Evolutionary conservation across 371 early-diverging fungal species (phyloP).

Genomic region (Blakeslea trispora): DNA sequence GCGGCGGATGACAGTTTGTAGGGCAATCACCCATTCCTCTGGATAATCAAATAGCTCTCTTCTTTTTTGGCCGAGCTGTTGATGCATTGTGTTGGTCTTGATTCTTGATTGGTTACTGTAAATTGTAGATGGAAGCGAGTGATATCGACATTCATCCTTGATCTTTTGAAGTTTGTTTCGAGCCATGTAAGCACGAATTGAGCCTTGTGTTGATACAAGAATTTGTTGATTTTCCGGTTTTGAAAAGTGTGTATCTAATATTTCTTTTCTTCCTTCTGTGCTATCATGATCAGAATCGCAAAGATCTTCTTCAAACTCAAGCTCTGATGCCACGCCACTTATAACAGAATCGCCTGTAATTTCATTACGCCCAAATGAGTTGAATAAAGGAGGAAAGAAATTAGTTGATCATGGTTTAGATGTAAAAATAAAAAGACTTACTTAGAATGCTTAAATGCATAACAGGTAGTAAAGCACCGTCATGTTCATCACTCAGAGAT

Average conservation of each 20-base stretch:
- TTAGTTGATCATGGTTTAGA: not conserved
- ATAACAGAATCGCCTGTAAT: conserved; percentile 9
- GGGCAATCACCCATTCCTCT: conserved; percentile 24
- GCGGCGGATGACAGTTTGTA: conserved; percentile 21
- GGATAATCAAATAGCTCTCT: conserved; percentile 16
- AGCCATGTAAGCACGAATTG: conserved; percentile 20
- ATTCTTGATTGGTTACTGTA: conserved; percentile 21
- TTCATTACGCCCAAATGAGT: too few relatives aligned
- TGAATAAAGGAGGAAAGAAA: too few relatives aligned
- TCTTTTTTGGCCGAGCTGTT: conserved; percentile 23
- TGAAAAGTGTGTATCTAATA: conserved; percentile 14
- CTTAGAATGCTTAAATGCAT: conserved; percentile 12
- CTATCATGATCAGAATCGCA: conserved; percentile 8
- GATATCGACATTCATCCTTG: conserved; percentile 20
- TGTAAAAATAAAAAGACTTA: not conserved
- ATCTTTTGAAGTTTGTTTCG: conserved; percentile 22
- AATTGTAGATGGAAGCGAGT: conserved; percentile 13
- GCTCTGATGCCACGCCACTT: conserved; percentile 20
- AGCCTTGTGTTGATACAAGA: conserved; percentile 14
- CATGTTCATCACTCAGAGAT: conserved; percentile 15
- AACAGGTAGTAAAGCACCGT: not conserved
- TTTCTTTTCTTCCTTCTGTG: conserved; percentile 8
- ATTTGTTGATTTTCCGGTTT: conserved; percentile 15
- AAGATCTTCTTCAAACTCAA: conserved; percentile 7
- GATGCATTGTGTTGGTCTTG: conserved; percentile 5